phyloP scores from a whole-genome alignment of 148 eudicot species.

The Diospyros lotus region DNA sequence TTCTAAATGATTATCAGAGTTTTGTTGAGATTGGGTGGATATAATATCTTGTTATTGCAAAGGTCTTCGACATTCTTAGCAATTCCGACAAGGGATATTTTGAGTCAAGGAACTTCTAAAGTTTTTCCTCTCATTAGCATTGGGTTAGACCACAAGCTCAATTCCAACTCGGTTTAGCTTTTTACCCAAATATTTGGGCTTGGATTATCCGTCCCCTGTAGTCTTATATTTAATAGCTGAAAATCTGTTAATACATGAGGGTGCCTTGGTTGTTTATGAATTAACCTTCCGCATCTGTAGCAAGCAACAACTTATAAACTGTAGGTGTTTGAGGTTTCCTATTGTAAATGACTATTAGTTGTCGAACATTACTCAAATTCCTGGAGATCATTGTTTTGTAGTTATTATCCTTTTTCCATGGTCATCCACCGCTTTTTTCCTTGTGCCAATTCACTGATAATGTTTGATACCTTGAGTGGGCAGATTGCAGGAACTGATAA shows the following conservation, averaged over 20 bases:
- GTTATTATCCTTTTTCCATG: neutral
- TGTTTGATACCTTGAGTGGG: neutral
- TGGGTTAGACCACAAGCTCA: no score
- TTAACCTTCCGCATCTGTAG: neutral
- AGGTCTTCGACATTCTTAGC: neutral
- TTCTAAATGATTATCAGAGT: neutral
- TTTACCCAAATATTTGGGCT: no score
- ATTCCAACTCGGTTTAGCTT: no score
- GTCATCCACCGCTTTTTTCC: neutral
- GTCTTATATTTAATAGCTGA: neutral
- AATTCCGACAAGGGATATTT: neutral
- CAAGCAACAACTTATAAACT: neutral
- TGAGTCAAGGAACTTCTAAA: neutral
- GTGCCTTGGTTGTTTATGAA: neutral
- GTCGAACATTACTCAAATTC: neutral
- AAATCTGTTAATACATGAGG: neutral
- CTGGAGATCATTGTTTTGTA: neutral
- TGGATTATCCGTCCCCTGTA: no score
- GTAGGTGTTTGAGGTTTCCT: neutral
- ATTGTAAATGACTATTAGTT: neutral
- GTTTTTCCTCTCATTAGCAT: no score
- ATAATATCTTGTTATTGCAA: neutral
- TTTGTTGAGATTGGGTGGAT: neutral
- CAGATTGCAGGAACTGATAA: slow-evolving; percentile 82
- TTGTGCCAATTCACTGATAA: no score